A percentile compares a stretch with the other conserved stretches of the same genome.
These are phyloP conservation scores for Staphylotrichum longicolle DNA, from an alignment of 495 filamentous ascomycete genomes.

Conservation along the genomic window DNA sequence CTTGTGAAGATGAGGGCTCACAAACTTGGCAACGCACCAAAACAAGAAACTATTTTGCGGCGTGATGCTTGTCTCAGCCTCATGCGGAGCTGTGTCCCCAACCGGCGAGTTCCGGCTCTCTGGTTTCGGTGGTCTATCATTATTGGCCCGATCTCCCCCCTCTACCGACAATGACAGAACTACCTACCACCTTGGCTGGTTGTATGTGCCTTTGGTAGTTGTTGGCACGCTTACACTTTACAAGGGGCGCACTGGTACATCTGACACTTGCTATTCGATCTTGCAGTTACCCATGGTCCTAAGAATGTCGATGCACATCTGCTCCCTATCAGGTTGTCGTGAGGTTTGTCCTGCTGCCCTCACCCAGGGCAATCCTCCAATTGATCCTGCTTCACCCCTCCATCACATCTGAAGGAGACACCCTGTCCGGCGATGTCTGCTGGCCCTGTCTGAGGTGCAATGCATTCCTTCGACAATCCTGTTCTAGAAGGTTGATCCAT, in stretches of 20 bases:
- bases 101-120: neutral
- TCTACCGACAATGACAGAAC: no score
- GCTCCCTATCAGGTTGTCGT: neutral
- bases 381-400: neutral
- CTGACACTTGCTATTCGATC: no score
- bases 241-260: no score
- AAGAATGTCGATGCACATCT: no score
- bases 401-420: neutral
- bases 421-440: neutral
- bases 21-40: neutral
- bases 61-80: constrained; percentile 2
- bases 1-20: constrained; percentile 19
- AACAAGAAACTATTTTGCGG: no score
- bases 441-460: neutral
- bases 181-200: no score
- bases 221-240: no score
- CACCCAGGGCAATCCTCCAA: neutral
- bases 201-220: no score
- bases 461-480: constrained; percentile 7
- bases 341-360: neutral
- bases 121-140: neutral
- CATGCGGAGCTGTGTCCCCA: neutral
- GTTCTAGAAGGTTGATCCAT: constrained; percentile 10
- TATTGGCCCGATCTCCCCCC: neutral
- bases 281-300: no score